Conservation (phyloP, 148 eudicot species). For the Rhododendron ovatum region DNA sequence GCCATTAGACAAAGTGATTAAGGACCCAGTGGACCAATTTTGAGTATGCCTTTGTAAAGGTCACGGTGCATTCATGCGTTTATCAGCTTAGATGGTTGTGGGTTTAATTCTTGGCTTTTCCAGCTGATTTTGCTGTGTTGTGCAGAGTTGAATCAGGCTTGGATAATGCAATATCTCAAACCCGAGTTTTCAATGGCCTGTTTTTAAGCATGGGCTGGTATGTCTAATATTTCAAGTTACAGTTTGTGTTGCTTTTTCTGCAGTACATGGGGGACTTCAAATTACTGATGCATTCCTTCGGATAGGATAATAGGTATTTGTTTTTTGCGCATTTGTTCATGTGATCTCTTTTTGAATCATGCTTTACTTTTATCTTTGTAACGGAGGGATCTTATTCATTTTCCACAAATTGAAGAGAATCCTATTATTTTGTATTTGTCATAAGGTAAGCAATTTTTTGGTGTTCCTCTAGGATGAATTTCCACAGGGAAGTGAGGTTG, state of each 20-base stretch:
- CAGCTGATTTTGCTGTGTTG: not conserved
- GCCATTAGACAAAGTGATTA: not conserved
- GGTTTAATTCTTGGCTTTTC: constrained; percentile 2
- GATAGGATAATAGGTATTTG: not conserved
- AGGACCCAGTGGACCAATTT: constrained; percentile 2
- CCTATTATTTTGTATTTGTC: not conserved
- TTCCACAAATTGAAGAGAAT: not conserved
- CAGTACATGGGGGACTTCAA: too few relatives aligned
- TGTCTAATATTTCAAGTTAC: not conserved
- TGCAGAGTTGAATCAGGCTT: not conserved
- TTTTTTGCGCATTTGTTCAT: not conserved
- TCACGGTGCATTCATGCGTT: not conserved
- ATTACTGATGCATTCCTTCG: not conserved
- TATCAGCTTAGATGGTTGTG: not conserved
- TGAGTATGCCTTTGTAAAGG: not conserved
- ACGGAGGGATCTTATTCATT: not conserved
- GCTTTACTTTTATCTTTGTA: not conserved
- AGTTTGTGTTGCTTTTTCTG: not conserved
- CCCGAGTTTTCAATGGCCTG: not conserved
- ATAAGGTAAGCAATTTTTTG: not conserved
- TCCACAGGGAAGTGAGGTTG: not conserved
- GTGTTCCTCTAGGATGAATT: not conserved
- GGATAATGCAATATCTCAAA: constrained; percentile 1
- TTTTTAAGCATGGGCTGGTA: not conserved
- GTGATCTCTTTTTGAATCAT: not conserved